These are phyloP conservation scores for Russula sp. DNA, from an alignment of 768 basidiomycete genomes.

Conservation along the genomic window DNA sequence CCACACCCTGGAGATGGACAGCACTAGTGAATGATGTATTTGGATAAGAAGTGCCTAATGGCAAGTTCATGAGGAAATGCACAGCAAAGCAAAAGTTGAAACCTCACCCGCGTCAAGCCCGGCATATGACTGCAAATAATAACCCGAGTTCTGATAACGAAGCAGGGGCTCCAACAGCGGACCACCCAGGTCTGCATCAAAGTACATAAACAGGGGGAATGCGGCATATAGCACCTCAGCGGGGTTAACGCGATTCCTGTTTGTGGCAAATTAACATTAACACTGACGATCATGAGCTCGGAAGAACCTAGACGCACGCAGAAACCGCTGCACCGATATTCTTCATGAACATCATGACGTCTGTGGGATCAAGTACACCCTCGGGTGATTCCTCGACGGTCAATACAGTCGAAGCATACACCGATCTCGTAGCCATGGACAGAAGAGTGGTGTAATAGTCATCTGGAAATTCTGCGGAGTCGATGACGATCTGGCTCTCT, in stretches of 20 bases:
- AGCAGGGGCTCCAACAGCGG: slow-evolving; percentile 19
- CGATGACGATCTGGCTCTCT: not conserved
- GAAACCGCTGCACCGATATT: not conserved
- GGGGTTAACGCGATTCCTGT: slow-evolving; percentile 18
- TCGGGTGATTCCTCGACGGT: slow-evolving; percentile 9
- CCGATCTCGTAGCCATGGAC: slow-evolving; percentile 7
- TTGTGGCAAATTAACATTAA: not conserved
- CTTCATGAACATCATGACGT: slow-evolving; percentile 26
- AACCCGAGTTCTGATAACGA: slow-evolving; percentile 7
- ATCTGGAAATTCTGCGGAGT: not conserved
- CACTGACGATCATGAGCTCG: not conserved
- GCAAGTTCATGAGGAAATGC: not conserved
- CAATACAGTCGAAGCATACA: slow-evolving; percentile 17
- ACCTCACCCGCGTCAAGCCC: slow-evolving; percentile 16
- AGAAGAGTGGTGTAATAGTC: slow-evolving; percentile 10
- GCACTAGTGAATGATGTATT: not conserved
- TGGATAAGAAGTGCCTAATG: slow-evolving; percentile 9
- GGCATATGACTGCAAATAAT: slow-evolving; percentile 9
- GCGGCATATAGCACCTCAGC: slow-evolving; percentile 16
- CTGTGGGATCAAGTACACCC: slow-evolving; percentile 4
- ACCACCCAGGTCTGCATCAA: slow-evolving; percentile 14
- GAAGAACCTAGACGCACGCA: not conserved
- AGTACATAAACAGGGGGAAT: slow-evolving; percentile 20
- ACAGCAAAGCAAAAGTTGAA: not conserved
- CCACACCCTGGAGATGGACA: slow-evolving; percentile 15